Percentiles rank a stretch among this genome's conserved stretches.
These are phyloP conservation scores for Vickermania spadyakhi DNA, from an alignment of 208 protist genomes.

Conservation along the genomic window DNA sequence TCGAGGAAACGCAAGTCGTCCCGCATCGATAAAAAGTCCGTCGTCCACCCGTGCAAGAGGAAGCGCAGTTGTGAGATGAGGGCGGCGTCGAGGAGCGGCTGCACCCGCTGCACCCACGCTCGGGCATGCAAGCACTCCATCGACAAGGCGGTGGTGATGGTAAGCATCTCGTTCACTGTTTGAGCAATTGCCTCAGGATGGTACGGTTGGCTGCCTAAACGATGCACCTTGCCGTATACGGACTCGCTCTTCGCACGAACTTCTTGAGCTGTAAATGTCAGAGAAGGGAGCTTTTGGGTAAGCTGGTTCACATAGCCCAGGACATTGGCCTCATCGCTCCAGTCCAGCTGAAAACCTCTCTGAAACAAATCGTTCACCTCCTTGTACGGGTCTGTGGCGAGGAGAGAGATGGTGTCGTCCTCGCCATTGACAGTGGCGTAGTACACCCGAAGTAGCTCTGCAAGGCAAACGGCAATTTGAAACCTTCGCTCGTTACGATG, in stretches of 20 bases:
- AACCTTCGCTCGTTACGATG: slow-evolving; percentile 45
- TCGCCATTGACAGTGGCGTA: slow-evolving; percentile 63
- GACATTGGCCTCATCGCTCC: slow-evolving; percentile 47
- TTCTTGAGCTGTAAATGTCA: slow-evolving; percentile 42
- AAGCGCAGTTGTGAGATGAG: slow-evolving; percentile 54
- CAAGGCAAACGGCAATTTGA: slow-evolving; percentile 61
- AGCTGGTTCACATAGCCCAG: slow-evolving; percentile 47
- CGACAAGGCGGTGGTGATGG: slow-evolving; percentile 37
- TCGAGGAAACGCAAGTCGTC: slow-evolving; percentile 55
- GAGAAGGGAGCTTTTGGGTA: slow-evolving; percentile 40
- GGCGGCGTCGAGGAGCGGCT: slow-evolving; percentile 65
- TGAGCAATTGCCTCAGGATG: slow-evolving; percentile 50
- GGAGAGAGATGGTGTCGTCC: slow-evolving; percentile 62
- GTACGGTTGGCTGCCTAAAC: slow-evolving; percentile 27
- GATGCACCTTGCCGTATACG: slow-evolving; percentile 39
- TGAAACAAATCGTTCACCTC: slow-evolving; percentile 48
- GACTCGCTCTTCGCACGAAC: slow-evolving; percentile 47
- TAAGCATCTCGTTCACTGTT: slow-evolving; percentile 44
- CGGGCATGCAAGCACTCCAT: slow-evolving; percentile 45
- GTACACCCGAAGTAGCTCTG: slow-evolving; percentile 52
- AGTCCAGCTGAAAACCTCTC: slow-evolving; percentile 41
- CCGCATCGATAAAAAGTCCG: slow-evolving; percentile 77
- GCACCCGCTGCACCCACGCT: slow-evolving; percentile 57
- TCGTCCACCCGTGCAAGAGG: slow-evolving; percentile 66
- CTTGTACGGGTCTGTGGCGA: slow-evolving; percentile 70